Evolutionary conservation across 23 red algal genomes (phyloP), one percentile per base, ranked within the genome.

Genomic region (Gracilaria gracilis): DNA sequence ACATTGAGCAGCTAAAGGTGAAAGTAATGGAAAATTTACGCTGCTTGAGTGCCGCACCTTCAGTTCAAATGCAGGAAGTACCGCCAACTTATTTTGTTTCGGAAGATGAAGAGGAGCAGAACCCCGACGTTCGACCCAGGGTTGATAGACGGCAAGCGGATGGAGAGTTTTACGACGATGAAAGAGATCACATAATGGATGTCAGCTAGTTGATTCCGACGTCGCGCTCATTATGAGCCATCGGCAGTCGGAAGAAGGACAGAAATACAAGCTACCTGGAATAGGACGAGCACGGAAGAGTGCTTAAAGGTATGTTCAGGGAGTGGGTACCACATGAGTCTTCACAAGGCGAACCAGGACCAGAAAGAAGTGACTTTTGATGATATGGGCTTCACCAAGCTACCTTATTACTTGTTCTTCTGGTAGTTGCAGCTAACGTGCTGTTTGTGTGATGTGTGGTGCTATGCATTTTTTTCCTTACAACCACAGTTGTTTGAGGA

Each of bases 21-120:
- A 99, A 96, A 65, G 91, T 96, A 21, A 73, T 99, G 65, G 97
- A 99, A 84, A 91, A 96, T 14, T 77, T 98, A 77, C 84, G 97
- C 16, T 83, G 93, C 34, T 72, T 98, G 31, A 83, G 61, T 69
- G 90, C 79, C 13, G 97, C 97, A 0, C 97, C 97, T n/a, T 80
- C 87, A 2, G 97, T 98, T 55, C 97, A 98, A 67, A 94, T 98
- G 97, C 88, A 94, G 42, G 93, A 98, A 49, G 77, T 98, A 28
- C 97, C 97, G 7, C 97, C 97, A n/a, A 94, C 91, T 34, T 79
- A 86, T 34, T 79, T 65, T 39, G 87, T 50, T 15, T 57, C 40
- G 20, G 92, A 89, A 40, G 81, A 95, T 80, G 93, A 91, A 46
- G 96, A 98, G 11, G 79, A 84, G 27, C 84, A 85, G 21, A 79